These are phyloP conservation scores for Globisporangium barbulae DNA, from an alignment of 352 stramenopile genomes.

Conservation along the genomic window DNA sequence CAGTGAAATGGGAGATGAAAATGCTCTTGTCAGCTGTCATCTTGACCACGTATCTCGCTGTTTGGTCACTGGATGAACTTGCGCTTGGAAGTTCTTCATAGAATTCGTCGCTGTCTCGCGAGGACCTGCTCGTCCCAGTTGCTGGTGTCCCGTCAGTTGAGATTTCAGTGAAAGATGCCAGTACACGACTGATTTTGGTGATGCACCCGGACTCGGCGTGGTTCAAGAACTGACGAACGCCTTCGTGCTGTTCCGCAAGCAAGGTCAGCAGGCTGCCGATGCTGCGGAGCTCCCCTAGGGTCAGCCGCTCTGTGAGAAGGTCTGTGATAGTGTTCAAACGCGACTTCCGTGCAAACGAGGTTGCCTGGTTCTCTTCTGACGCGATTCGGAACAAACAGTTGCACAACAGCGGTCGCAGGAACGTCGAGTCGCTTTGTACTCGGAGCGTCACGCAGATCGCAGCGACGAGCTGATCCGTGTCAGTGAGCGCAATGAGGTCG, in stretches of 20 bases:
- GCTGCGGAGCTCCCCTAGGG: constrained; percentile 12
- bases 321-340: constrained; percentile 12
- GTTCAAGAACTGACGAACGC: constrained; percentile 11
- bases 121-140: not conserved
- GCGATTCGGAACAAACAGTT: constrained; percentile 14
- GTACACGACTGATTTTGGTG: constrained; percentile 7
- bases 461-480: constrained; percentile 25
- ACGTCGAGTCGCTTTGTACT: constrained; percentile 25
- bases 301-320: constrained; percentile 11
- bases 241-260: constrained; percentile 12
- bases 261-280: constrained; percentile 6
- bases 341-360: constrained; percentile 6
- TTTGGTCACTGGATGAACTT: not conserved
- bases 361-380: not conserved
- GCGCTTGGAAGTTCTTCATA: not conserved
- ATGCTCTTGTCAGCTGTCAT: constrained; percentile 18
- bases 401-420: constrained; percentile 27
- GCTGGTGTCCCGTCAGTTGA: not conserved
- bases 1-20: constrained; percentile 29
- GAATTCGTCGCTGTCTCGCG: not conserved
- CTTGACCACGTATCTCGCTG: constrained; percentile 14
- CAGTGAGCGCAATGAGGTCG: constrained; percentile 24
- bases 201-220: constrained; percentile 14
- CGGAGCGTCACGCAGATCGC: constrained; percentile 28
- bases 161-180: constrained; percentile 16